Conservation (phyloP, 2,329 filamentous ascomycete genomes). For the Penicillium freii region DNA sequence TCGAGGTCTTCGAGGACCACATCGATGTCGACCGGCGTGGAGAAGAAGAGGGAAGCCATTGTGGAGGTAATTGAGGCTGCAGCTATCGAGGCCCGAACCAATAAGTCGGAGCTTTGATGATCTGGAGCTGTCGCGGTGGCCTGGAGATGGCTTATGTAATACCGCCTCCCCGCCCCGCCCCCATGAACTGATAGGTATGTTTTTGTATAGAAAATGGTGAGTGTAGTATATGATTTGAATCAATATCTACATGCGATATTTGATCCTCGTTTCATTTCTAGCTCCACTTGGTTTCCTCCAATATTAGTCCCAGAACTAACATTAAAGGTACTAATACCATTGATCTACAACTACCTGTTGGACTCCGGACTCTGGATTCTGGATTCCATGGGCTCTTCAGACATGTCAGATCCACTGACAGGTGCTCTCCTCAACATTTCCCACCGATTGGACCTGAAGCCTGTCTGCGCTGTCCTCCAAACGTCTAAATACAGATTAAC, state of each 20-base stretch:
- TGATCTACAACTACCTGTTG: constrained; percentile 1
- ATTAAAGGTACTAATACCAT: neutral
- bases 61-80: constrained; percentile 14
- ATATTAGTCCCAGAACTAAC: neutral
- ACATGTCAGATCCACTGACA: constrained; percentile 2
- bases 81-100: constrained; percentile 6
- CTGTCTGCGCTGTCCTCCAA: neutral
- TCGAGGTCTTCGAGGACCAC: constrained; percentile 95
- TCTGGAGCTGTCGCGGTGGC: constrained; percentile 23
- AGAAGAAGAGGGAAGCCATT: constrained; percentile 99
- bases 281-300: neutral
- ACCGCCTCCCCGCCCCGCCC: constrained; percentile 2
- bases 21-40: constrained; percentile 97
- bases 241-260: neutral
- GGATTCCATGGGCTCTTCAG: neutral
- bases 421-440: neutral
- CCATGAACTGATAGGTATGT: neutral
- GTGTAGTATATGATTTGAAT: neutral
- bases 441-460: constrained; percentile 1
- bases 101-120: constrained; percentile 18
- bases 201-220: neutral
- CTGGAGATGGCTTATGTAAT: constrained; percentile 12
- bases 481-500: neutral
- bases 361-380: neutral
- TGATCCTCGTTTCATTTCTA: neutral